phyloP scores from a whole-genome alignment of 208 protist species.

The Leishmania arabica region DNA sequence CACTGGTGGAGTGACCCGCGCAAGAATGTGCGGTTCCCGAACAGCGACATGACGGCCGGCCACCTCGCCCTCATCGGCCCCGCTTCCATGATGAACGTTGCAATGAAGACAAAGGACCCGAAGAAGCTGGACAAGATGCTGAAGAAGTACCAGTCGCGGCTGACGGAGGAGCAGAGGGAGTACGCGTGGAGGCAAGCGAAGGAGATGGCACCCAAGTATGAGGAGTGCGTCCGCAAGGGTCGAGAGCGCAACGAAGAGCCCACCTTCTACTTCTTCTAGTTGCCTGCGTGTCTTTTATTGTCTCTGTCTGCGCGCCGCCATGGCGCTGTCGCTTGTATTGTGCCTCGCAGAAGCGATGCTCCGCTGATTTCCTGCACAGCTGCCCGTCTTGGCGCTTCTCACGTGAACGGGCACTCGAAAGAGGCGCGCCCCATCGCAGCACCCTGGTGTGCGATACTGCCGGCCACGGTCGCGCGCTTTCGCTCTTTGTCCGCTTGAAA shows the following conservation, averaged over 20 bases:
- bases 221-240: conserved; percentile 74
- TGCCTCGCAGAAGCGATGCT: not conserved
- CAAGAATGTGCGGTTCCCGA: conserved; percentile 81
- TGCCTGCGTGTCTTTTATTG: not conserved
- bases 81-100: conserved; percentile 91
- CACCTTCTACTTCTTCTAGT: conserved; percentile 84
- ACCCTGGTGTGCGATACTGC: no score
- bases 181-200: conserved; percentile 89
- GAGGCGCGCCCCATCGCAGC: not conserved
- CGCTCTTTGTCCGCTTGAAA: not conserved
- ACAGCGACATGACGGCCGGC: conserved; percentile 81
- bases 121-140: conserved; percentile 86
- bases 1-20: conserved; percentile 87
- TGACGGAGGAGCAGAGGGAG: conserved; percentile 88
- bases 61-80: conserved; percentile 84
- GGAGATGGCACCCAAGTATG: conserved; percentile 89
- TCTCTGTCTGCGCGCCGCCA: not conserved
- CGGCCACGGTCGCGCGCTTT: not conserved
- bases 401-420: not conserved
- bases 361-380: not conserved
- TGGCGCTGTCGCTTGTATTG: not conserved
- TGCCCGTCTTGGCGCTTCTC: not conserved
- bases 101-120: conserved; percentile 81
- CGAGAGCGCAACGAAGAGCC: conserved; percentile 84
- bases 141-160: conserved; percentile 76